phyloP scores from a whole-genome alignment of 768 basidiomycete genomes.

The Austroboletus eburneus region DNA sequence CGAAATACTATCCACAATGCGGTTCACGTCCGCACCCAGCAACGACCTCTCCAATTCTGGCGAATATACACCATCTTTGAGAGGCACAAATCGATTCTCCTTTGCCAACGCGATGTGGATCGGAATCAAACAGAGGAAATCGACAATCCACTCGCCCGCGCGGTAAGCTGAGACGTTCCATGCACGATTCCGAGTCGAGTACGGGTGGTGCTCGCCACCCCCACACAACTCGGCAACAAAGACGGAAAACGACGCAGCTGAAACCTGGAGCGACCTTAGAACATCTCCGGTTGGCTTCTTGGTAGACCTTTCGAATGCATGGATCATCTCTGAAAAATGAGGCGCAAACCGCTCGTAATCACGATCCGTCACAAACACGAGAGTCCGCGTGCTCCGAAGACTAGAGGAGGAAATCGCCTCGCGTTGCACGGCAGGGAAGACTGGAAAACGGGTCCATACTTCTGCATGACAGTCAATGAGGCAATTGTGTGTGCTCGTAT shows the following conservation, averaged over 20 bases:
- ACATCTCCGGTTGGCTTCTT: conserved; percentile 46
- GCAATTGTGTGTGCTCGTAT: conserved; percentile 39
- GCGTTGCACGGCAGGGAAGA: conserved; percentile 44
- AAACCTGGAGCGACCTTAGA: conserved; percentile 35
- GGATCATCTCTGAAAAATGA: conserved; percentile 48
- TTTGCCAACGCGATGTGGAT: conserved; percentile 58
- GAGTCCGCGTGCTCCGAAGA: conserved; percentile 27
- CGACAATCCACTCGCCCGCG: conserved; percentile 59
- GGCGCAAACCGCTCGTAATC: conserved; percentile 31
- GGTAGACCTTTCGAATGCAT: conserved; percentile 44
- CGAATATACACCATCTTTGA: conserved; percentile 55
- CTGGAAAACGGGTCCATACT: conserved; percentile 56
- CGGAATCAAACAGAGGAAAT: conserved; percentile 57
- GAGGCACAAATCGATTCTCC: conserved; percentile 58
- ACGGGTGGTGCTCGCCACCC: neutral
- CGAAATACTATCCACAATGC: conserved; percentile 50
- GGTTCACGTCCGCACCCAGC: conserved; percentile 54
- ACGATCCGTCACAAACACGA: conserved; percentile 43
- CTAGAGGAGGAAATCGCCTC: conserved; percentile 35
- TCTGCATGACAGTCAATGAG: conserved; percentile 50
- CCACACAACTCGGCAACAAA: conserved; percentile 16
- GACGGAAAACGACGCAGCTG: conserved; percentile 22
- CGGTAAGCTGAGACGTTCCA: conserved; percentile 39
- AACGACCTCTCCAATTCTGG: conserved; percentile 48
- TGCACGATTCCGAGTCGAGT: neutral